phyloP scores from a whole-genome alignment of 345 rosid species.

The Arabis alpina region DNA sequence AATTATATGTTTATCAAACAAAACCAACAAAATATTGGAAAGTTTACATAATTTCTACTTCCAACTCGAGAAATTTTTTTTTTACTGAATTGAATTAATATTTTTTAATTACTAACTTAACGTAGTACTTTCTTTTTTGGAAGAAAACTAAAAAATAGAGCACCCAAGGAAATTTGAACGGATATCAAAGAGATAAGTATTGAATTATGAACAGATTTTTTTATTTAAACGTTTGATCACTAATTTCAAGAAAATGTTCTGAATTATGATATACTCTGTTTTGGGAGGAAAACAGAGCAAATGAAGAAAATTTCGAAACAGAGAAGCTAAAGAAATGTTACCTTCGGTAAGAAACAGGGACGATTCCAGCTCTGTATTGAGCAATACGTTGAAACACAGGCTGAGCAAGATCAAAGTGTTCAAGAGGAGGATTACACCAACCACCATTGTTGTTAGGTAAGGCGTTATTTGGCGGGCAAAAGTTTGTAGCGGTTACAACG shows the following conservation, averaged over 20 bases:
- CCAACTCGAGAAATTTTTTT: too few relatives aligned
- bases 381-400: conserved; percentile 65
- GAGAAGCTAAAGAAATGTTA: neutral
- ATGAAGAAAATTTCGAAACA: conserved; percentile 2
- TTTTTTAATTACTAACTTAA: too few relatives aligned
- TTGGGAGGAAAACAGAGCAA: conserved; percentile 8
- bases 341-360: conserved; percentile 64
- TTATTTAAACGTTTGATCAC: neutral
- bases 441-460: conserved; percentile 61
- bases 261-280: conserved; percentile 1
- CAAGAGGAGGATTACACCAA: conserved; percentile 73
- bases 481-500: conserved; percentile 64
- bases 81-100: too few relatives aligned
- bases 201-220: neutral
- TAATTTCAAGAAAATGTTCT: neutral
- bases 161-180: neutral
- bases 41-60: too few relatives aligned
- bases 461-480: conserved; percentile 67
- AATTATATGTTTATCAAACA: neutral
- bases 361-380: conserved; percentile 58
- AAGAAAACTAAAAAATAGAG: too few relatives aligned
- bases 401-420: conserved; percentile 69
- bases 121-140: too few relatives aligned
- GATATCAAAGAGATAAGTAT: neutral
- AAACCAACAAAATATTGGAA: conserved; percentile 3